Conservation (phyloP, 352 stramenopile species). For the Phytophthora gonapodyides region DNA sequence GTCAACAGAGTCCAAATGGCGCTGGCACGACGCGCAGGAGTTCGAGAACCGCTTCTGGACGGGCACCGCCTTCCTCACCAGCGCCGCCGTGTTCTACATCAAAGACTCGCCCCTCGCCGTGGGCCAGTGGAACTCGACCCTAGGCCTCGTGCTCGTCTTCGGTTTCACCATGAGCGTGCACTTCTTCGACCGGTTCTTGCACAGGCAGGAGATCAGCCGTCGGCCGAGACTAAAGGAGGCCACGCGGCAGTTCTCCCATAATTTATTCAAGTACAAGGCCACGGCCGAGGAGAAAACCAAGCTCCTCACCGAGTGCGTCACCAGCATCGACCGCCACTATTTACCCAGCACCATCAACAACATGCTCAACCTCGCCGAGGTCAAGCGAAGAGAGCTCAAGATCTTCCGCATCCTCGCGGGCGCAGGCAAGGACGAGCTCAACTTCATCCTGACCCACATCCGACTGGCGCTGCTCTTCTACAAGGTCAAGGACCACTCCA, state of each 20-base stretch:
- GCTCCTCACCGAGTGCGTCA: constrained; percentile 75
- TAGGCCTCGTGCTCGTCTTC: constrained; percentile 80
- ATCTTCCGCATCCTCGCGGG: constrained; percentile 96
- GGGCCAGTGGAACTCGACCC: constrained; percentile 66
- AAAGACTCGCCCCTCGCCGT: constrained; percentile 92
- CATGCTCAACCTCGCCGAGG: constrained; percentile 82
- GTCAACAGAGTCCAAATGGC: constrained; percentile 83
- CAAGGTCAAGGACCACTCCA: constrained; percentile 96
- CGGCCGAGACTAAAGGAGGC: constrained; percentile 46
- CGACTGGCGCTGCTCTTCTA: constrained; percentile 97
- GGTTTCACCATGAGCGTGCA: constrained; percentile 80
- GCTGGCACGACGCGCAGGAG: constrained; percentile 91
- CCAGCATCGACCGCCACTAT: constrained; percentile 81
- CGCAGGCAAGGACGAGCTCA: constrained; percentile 95
- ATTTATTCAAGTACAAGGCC: constrained; percentile 85
- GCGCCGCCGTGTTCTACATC: constrained; percentile 92
- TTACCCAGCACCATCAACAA: constrained; percentile 90
- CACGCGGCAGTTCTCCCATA: constrained; percentile 55
- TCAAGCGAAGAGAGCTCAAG: constrained; percentile 91
- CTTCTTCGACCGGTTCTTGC: constrained; percentile 84
- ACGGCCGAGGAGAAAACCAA: constrained; percentile 81
- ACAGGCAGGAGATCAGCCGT: constrained; percentile 74
- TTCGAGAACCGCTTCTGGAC: constrained; percentile 99
- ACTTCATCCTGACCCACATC: constrained; percentile 96
- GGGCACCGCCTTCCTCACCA: constrained; percentile 93